Base-by-base conservation (phyloP, 2,329 filamentous ascomycete species). In the Cladophialophora psammophila region DNA sequence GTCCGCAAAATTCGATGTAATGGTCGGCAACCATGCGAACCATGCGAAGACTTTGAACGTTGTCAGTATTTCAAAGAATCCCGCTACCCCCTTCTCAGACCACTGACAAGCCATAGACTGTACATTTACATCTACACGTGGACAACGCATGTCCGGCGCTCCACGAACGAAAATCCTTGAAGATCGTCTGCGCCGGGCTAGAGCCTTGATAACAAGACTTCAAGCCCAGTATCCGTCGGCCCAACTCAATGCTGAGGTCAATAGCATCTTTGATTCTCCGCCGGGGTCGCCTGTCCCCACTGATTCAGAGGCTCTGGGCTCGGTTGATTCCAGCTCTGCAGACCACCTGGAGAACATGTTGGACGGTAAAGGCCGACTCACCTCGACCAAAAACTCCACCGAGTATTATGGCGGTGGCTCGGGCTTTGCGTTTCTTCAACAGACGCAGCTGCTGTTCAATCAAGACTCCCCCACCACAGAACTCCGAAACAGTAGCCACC, bases 1-100 rank as follows among this genome's bases (percentile, higher is more conserved):
- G 76, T 78, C 61, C 74, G 79, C 60, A 80, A 80, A 71, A 79
- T 80, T 69, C 77, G 77, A 34, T 81, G 79, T 71, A 78, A 79
- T 65, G 79, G 78, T 15, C 60, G 72, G 34, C 74, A 74, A n/a
- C 79, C 79, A 62, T 80, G 79, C 72, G 78, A 80, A 68, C 78
- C 78, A 56, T 81, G 79, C 59, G 34, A 59, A 26, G 58, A 64
- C 26, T 65, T 63, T 34, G 63, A 67, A 36, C 52, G 69, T 42
- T 52, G 69, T 68, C 53, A 62, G 65, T 68, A 32, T 20, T 20
- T 26, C 38, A 5, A 13, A 9, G 45, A 26, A 50, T 2, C 18
- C 18, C 45, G 9, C 20, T 12, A 9, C 18, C 12, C 7, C 8
- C 26, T 9, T 5, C 2, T 50, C 18, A 50, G 31, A 6, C 31